Evolutionary conservation across 371 early-diverging fungal species (phyloP), one percentile per base, ranked within the genome.

Genomic region (Funneliformis caledonium): DNA sequence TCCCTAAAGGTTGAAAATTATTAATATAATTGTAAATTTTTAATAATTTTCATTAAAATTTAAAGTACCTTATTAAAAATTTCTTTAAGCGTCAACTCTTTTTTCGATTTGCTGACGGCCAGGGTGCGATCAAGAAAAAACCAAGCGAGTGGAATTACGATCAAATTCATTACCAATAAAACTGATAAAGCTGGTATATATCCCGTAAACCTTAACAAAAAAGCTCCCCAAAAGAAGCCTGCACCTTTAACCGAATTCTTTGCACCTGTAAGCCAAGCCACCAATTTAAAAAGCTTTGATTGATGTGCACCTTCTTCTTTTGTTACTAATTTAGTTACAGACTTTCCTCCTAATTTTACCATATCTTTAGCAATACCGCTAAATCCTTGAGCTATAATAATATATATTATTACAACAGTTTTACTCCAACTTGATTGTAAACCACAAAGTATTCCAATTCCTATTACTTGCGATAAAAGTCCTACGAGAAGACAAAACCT

Each of bases 201-300:
- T 12, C 59, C 47, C 0, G 33, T 12, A 59, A 12, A 70, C 10
- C 5, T n/a, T 1, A 70, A 42, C 19, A 79, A 6, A 31, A 79
- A 16, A 11, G 80, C 80, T 16, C 80, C 80, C 43, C 16, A 69
- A 60, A 79, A 79, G 45, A 79, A 79, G n/a, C 80, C 80, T n/a
- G 80, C 80, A 33, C 80, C 80, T 60, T 79, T 80, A 26, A 80
- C 33, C 11, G 80, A 80, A 72, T 80, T 80, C 43, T 80, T 80
- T 43, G 80, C 80, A 16, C 80, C 80, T 0, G 80, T 80, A 7
- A 80, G n/a, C 56, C 72, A 72, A 26, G 80, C 80, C 4, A 80
- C 80, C 4, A 61, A 60, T 72, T 72, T 80, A 43, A 80, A 80
- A 22, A 80, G 59, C 45, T 11, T 19, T n/a, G 80, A 56, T 80